Percentiles rank a stretch among this genome's conserved stretches.
Conservation (phyloP, 805 yeast species). For the Pichia kluyveri region DNA sequence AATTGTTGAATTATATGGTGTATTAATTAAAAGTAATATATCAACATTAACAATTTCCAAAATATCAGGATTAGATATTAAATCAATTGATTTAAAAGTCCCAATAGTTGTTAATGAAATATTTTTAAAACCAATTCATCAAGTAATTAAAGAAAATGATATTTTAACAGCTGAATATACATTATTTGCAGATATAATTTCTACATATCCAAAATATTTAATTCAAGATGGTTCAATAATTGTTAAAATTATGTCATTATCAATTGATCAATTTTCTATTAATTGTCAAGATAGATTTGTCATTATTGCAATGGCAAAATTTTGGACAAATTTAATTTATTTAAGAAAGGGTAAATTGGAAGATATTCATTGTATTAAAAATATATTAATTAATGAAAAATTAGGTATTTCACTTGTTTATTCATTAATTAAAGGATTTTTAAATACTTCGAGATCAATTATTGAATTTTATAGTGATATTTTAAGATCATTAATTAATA, state of each 20-base stretch:
- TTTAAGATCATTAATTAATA: conserved; percentile 30
- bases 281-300: conserved; percentile 45
- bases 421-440: conserved; percentile 32
- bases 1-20: conserved; percentile 29
- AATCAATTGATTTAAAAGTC: conserved; percentile 16
- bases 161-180: conserved; percentile 41
- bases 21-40: conserved; percentile 23
- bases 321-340: conserved; percentile 45
- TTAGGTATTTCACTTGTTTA: conserved; percentile 26
- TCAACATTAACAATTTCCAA: conserved; percentile 19
- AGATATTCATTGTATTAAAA: conserved; percentile 23
- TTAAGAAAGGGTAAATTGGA: conserved; percentile 34
- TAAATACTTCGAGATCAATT: conserved; percentile 49
- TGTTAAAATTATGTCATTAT: conserved; percentile 24
- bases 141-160: conserved; percentile 48
- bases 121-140: conserved; percentile 27
- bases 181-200: conserved; percentile 26
- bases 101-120: conserved; percentile 30
- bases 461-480: conserved; percentile 50
- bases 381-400: conserved; percentile 21
- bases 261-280: conserved; percentile 29
- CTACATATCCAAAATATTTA: conserved; percentile 25
- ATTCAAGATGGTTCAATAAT: conserved; percentile 19
- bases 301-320: conserved; percentile 39
- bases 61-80: conserved; percentile 8